Conservation (phyloP, 306 rosid genomes). For the Lotus japonicus region DNA sequence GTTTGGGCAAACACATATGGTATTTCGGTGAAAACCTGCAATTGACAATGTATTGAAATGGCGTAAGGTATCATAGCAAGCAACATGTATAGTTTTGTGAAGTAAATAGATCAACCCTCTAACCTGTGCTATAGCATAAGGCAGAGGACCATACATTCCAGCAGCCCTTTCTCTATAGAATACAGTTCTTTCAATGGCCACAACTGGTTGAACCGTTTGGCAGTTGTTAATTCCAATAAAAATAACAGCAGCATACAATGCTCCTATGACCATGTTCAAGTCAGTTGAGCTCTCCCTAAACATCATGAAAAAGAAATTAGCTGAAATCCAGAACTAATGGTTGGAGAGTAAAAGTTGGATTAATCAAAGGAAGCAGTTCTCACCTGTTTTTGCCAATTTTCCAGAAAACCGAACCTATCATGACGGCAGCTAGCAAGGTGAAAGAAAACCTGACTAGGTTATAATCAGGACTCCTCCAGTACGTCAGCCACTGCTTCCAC, state of each 20-base stretch:
- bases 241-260: slow-evolving; percentile 82
- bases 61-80: slow-evolving; percentile 3
- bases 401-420: slow-evolving; percentile 91
- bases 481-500: slow-evolving; percentile 95
- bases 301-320: slow-evolving; percentile 15
- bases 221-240: slow-evolving; percentile 90
- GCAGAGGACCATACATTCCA: slow-evolving; percentile 91
- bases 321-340: not conserved
- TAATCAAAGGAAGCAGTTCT: slow-evolving; percentile 10
- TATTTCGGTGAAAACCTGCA: slow-evolving; percentile 70
- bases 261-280: slow-evolving; percentile 64
- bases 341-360: not conserved
- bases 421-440: slow-evolving; percentile 66
- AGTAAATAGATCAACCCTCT: slow-evolving; percentile 1
- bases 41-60: slow-evolving; percentile 6
- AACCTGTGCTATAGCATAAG: slow-evolving; percentile 92
- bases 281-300: slow-evolving; percentile 52
- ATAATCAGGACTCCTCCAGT: slow-evolving; percentile 97
- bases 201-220: slow-evolving; percentile 82
- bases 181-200: slow-evolving; percentile 82
- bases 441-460: slow-evolving; percentile 81
- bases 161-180: slow-evolving; percentile 95
- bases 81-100: not conserved
- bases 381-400: slow-evolving; percentile 63
- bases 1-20: slow-evolving; percentile 80